Evolutionary conservation across 352 stramenopile genomes (phyloP), one percentile per base, ranked within the genome.

Genomic region (Globisporangium rhizosaccharum): DNA sequence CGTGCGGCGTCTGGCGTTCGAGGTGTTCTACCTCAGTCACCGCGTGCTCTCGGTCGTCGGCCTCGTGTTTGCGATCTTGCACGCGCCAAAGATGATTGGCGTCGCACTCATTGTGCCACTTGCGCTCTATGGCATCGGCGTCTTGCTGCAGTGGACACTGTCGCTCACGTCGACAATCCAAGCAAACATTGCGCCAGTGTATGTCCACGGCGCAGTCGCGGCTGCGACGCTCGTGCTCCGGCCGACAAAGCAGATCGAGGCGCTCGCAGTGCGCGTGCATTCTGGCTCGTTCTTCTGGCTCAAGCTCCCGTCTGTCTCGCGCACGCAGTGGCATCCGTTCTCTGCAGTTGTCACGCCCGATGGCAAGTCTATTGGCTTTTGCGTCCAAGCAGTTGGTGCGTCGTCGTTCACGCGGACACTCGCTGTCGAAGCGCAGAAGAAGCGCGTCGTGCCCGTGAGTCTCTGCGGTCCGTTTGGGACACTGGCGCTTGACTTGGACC

Each of bases 341-440:
- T 91, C 82, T 9, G 79, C 82, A 1, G 79, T 94, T 44, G 82
- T 91, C 51, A 88, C 76, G 2, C 67, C 76, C 1, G 71, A 89
- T 18, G 76, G 79, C 42, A 78, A 91, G 46, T 90, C 85, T 41
- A 77, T 94, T 47, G 85, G 79, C n/a, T 94, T 94, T 44, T 87
- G 73, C 53, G 66, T 90, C 26, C 87, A 79, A 48, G 71, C 73
- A 18, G 79, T 86, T 65, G 68, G 71, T n/a, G 65, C 12, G 28
- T 25, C 44, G 6, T 79, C 79, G 18, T 90, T 85, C 59, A 88
- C 82, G 36, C 71, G 67, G 17, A 63, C 64, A 26, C 60, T 91
- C 25, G 28, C 86, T 8, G 61, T 80, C 46, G 72, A 79, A 52
- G 78, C 74, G 30, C 61, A 59, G 20, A 67, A 64, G 25, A 73